Evolutionary conservation across 2,329 filamentous ascomycete species (phyloP), one percentile per base, ranked within the genome.

Genomic region (Sclerotinia glacialis): DNA sequence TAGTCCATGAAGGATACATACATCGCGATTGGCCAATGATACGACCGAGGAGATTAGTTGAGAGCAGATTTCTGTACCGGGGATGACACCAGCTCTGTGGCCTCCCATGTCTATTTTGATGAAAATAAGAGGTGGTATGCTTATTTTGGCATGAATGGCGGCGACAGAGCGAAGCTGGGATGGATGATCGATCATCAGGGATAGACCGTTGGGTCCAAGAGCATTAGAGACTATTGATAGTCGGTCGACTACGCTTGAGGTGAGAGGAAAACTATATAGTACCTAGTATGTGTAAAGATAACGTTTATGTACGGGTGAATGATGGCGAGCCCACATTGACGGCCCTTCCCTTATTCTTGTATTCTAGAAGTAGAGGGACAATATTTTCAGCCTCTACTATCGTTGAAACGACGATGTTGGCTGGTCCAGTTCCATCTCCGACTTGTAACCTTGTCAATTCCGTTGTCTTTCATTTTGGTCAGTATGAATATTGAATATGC

Each of bases 51-150:
- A 71, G 49, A 89, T 79, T 1, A 89, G 76, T 0, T 76, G 72
- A 1, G 76, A 73, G 68, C 85, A 83, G 2, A 77, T 77, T 0
- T 77, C 71, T 0, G 85, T 84, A 8, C 78, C 75, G 0, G 85
- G 83, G 1, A 80, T 73, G 0, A 92, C 81, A 26, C 91, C 91
- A 0, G 91, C 90, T 21, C 91, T 87, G 73, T 86, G 82, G 71
- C 86, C 86, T 14, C 90, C 89, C 61, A 90, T 87, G 75, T 94
- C 90, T 49, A 94, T 84, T 72, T 93, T 93, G 72, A 93, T 79
- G 73, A 88, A 91, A 18, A 90, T 79, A 0, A 80, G 81, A 3
- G 87, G 83, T 1, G 78, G 76, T 56, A 79, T 78, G 21, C 81
- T 83, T 1, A 80, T 79, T 1, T 78, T 72, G 4, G 76, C 72